Percentiles rank a stretch among this genome's conserved stretches.
phyloP scores from a whole-genome alignment of 139 green algal species.

The Chlamydomonas schloesseri region DNA sequence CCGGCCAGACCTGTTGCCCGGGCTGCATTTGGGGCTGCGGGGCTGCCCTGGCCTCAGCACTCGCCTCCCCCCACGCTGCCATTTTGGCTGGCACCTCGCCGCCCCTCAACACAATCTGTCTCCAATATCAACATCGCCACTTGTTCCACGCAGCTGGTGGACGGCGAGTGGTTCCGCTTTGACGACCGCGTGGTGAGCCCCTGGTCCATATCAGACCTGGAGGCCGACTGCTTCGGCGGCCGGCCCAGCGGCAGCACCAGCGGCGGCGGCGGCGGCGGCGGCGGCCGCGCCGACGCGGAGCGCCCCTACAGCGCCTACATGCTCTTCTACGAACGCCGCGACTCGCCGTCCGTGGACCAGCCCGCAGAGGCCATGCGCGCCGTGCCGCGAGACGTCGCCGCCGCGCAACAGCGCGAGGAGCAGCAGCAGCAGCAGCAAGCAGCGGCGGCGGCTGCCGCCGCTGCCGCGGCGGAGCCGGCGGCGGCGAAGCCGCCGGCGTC shows the following conservation, averaged over 20 bases:
- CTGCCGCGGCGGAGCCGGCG: no score
- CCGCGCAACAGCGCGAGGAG: background rate
- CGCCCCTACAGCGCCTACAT: conserved; percentile 94
- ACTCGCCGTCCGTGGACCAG: background rate
- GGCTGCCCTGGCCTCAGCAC: no score
- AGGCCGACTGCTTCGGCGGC: conserved; percentile 92
- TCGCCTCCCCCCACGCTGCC: no score
- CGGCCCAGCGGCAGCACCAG: background rate
- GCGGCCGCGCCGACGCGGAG: conserved; percentile 52
- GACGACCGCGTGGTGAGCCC: conserved; percentile 87
- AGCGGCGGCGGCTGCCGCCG: background rate
- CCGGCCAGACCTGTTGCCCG: no score
- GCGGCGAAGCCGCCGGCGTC: background rate
- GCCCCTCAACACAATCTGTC: no score
- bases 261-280: background rate
- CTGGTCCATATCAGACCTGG: conserved; percentile 82
- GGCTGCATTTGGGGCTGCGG: no score
- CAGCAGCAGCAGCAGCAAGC: background rate
- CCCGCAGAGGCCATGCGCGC: background rate
- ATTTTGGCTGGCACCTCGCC: no score
- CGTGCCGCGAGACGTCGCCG: conserved; percentile 4
- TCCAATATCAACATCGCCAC: no score
- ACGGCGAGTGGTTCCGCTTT: conserved; percentile 84
- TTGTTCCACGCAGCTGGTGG: conserved; percentile 11
- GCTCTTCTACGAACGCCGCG: conserved; percentile 91